Base-by-base conservation (phyloP, 208 protist species). In the Crithidia brevicula region DNA sequence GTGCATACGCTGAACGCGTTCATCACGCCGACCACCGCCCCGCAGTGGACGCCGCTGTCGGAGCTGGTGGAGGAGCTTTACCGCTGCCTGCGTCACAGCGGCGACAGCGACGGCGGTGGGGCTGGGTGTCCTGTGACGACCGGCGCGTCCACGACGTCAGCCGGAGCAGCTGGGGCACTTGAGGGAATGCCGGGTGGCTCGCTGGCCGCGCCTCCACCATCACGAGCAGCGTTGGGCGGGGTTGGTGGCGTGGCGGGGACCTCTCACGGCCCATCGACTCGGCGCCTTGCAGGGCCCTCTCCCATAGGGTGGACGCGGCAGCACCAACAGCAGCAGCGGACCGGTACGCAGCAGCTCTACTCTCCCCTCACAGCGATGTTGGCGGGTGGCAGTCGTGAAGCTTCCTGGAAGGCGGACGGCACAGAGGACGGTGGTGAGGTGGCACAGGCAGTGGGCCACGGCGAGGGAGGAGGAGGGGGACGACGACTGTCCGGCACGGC, bases 41-140 rank as follows among this genome's bases (percentile, higher is more conserved):
- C 79, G 49, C 60, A 75, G 38, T 94, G 85, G 85, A 85, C 75
- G 31, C 73, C 86, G 27, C 74, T 94, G 54, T 72, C 82, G 43
- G 79, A 75, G n/a, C 74, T 94, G 59, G 77, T 94, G 18, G 62
- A 62, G 43, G 72, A 66, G 30, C 68, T 91, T 27, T 89, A 85
- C 49, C 57, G 46, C 27, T 82, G 75, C 31, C 68, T 92, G 31
- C 53, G 74, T 31, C 49, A 25, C 68, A 57, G 43, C 33, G 31
- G 74, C 69, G 49, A 66, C 16, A 49, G 25, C 36, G 70, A 61
- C 42, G 25, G 16, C 36, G 36, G 20, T 50, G 36, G 31, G 4
- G 40, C 22, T 18, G 36, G 5, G 30, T 46, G 43, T 3, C 34
- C 27, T 5, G 23, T 4, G 3, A 53, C 56, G 4, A 58, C 30